These are phyloP conservation scores for Xerocomus potaroensis DNA, from an alignment of 768 basidiomycete species.

Conservation along the genomic window DNA sequence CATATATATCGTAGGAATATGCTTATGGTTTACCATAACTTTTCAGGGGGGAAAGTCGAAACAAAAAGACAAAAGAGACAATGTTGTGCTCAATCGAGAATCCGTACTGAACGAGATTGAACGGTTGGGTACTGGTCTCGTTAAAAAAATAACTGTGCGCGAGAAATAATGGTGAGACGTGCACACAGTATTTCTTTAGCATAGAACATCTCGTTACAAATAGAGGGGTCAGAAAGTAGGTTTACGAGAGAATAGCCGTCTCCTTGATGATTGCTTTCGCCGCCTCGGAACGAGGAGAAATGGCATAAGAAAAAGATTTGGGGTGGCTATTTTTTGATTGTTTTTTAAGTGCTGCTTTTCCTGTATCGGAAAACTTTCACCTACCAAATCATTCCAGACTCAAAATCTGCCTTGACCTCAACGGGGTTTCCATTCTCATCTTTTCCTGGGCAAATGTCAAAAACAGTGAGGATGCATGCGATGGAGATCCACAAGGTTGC, in stretches of 20 bases:
- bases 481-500: constrained; percentile 35
- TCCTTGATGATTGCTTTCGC: constrained; percentile 26
- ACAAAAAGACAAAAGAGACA: constrained; percentile 47
- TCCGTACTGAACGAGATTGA: constrained; percentile 72
- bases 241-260: constrained; percentile 24
- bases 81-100: constrained; percentile 62
- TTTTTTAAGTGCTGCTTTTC: not conserved
- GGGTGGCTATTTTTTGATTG: constrained; percentile 26
- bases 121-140: constrained; percentile 65
- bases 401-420: constrained; percentile 21
- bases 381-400: constrained; percentile 31
- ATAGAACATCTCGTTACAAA: not conserved
- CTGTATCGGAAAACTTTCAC: not conserved
- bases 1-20: not conserved
- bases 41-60: constrained; percentile 31
- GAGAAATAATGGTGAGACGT: constrained; percentile 3
- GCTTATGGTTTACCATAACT: constrained; percentile 1
- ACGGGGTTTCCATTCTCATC: constrained; percentile 16
- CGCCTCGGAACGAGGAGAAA: constrained; percentile 29
- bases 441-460: constrained; percentile 22
- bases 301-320: constrained; percentile 26
- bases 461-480: constrained; percentile 28
- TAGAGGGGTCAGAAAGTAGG: not conserved
- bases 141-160: constrained; percentile 42
- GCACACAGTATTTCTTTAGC: not conserved